phyloP scores from a whole-genome alignment of 805 yeast species.

The Brettanomyces anomalus region DNA sequence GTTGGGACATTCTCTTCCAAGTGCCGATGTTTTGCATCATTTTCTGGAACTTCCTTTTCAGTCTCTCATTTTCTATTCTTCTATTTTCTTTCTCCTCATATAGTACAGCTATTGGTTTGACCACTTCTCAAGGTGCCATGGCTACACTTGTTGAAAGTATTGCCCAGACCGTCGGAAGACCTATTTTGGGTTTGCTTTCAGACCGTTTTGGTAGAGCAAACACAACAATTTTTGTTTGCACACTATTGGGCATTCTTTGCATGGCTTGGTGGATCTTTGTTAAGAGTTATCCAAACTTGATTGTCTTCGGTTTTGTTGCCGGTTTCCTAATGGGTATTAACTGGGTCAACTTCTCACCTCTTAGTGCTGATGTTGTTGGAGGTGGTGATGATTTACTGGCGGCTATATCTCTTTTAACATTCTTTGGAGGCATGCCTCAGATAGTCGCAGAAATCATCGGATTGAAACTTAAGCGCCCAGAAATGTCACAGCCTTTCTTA shows the following conservation, averaged over 20 bases:
- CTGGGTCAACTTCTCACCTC: constrained; percentile 28
- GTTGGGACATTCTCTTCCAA: constrained; percentile 9
- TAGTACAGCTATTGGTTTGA: constrained; percentile 39
- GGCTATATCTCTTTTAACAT: constrained; percentile 20
- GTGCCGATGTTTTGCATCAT: constrained; percentile 20
- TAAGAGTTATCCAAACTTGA: constrained; percentile 30
- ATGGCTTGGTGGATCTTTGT: constrained; percentile 44
- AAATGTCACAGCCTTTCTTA: constrained; percentile 35
- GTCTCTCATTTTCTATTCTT: constrained; percentile 25
- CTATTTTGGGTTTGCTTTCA: constrained; percentile 36
- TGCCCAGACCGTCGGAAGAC: constrained; percentile 43
- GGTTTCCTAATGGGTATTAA: constrained; percentile 43
- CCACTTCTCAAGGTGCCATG: constrained; percentile 36
- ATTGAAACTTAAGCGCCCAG: constrained; percentile 18
- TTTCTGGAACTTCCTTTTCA: constrained; percentile 18
- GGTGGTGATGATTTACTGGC: constrained; percentile 23
- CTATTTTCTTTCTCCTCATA: constrained; percentile 43
- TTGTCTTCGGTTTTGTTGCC: constrained; percentile 34
- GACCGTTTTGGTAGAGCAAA: constrained; percentile 42
- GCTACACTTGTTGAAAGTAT: constrained; percentile 39
- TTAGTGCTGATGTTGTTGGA: constrained; percentile 27
- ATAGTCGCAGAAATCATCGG: constrained; percentile 26
- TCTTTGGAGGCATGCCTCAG: constrained; percentile 24
- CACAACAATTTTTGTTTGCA: constrained; percentile 29
- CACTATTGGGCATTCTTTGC: constrained; percentile 28